A percentile compares a stretch with the other conserved stretches of the same genome.
phyloP scores from a whole-genome alignment of 2,329 filamentous ascomycete species.

The Aspergillus fructus region DNA sequence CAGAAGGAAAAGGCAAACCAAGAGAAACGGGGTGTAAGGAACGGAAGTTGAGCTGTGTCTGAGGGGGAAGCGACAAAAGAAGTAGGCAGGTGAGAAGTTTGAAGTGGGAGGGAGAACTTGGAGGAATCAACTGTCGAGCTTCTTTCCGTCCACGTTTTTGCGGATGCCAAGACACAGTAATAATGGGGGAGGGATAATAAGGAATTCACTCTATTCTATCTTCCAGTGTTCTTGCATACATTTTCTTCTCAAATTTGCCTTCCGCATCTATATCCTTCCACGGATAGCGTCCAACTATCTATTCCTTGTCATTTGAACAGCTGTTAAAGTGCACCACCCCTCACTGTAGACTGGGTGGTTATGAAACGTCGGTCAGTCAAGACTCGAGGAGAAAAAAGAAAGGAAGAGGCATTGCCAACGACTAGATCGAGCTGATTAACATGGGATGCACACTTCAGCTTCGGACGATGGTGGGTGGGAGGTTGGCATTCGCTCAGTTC shows the following conservation, averaged over 20 bases:
- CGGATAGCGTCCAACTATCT: not conserved
- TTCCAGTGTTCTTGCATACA: constrained; percentile 9
- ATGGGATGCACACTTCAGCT: not conserved
- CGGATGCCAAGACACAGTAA: constrained; percentile 20
- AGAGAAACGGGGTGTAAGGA: not conserved
- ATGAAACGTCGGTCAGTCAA: not conserved
- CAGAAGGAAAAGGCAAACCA: constrained; percentile 1
- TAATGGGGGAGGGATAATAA: constrained; percentile 6
- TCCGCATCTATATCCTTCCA: not conserved
- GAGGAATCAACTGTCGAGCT: constrained; percentile 15
- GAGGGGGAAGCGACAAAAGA: constrained; percentile 7
- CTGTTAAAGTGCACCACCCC: not conserved
- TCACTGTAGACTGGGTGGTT: not conserved
- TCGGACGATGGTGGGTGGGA: not conserved
- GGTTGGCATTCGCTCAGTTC: not conserved
- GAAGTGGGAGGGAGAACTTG: constrained; percentile 10
- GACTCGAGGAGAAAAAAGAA: not conserved
- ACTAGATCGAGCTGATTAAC: not conserved
- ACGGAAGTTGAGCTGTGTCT: not conserved
- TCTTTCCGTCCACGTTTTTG: constrained; percentile 18
- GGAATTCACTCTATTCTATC: constrained; percentile 9
- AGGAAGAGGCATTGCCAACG: not conserved
- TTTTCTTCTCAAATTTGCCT: not conserved
- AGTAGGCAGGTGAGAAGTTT: constrained; percentile 9
- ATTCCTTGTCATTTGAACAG: not conserved